phyloP scores from a whole-genome alignment of 2,329 filamentous ascomycete species.

The Aspergillus sclerotialis region DNA sequence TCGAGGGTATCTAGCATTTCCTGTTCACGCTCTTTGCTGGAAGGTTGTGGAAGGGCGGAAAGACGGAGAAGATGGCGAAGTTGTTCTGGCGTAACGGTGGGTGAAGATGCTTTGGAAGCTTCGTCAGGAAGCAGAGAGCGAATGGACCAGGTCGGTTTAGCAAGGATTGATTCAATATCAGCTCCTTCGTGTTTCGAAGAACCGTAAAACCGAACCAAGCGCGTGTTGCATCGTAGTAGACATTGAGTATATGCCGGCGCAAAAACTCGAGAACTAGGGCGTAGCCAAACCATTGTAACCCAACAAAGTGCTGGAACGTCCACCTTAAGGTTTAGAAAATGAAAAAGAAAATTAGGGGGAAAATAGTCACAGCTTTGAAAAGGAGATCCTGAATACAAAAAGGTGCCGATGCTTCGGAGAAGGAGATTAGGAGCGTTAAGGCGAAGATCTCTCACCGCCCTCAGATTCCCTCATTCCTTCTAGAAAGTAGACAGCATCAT shows the following conservation, averaged over 20 bases:
- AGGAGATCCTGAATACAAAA: too few relatives aligned
- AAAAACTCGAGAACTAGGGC: conserved; percentile 10
- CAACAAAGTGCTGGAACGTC: background rate
- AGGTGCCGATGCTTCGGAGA: too few relatives aligned
- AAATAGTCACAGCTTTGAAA: too few relatives aligned
- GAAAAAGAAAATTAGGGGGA: conserved; percentile 6
- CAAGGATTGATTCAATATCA: conserved; percentile 47
- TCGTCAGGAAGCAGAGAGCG: conserved; percentile 58
- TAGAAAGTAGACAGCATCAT: too few relatives aligned
- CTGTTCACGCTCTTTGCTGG: conserved; percentile 54
- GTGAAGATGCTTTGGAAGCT: conserved; percentile 18
- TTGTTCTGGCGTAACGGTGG: conserved; percentile 55
- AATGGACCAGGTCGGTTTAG: conserved; percentile 76
- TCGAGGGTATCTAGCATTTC: conserved; percentile 68
- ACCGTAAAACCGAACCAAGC: conserved; percentile 15
- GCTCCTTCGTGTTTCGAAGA: conserved; percentile 14
- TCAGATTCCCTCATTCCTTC: too few relatives aligned
- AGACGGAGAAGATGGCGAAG: conserved; percentile 81
- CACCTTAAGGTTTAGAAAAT: too few relatives aligned
- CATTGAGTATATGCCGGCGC: conserved; percentile 5
- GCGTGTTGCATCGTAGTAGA: conserved; percentile 3
- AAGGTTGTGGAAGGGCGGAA: conserved; percentile 74
- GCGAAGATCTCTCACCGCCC: too few relatives aligned
- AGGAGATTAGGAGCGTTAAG: too few relatives aligned
- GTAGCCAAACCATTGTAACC: conserved; percentile 10